phyloP scores from a whole-genome alignment of 805 yeast species.

The Ogataea siamensis region DNA sequence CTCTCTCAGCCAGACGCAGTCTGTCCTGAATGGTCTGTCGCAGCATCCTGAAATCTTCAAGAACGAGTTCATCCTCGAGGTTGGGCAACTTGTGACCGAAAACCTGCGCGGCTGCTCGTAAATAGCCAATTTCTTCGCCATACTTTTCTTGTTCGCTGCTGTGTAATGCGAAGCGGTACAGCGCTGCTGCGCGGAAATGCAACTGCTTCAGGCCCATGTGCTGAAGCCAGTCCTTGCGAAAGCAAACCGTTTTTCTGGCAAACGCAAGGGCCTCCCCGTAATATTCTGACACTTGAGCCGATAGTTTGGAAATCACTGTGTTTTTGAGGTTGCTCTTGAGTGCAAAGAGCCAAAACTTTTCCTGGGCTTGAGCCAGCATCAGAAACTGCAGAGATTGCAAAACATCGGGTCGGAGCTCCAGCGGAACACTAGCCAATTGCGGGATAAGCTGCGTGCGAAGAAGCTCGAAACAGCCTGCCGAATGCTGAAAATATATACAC shows the following conservation, averaged over 20 bases:
- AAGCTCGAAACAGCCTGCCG: conserved; percentile 64
- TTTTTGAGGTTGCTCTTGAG: conserved; percentile 49
- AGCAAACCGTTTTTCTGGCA: conserved; percentile 40
- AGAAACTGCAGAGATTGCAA: conserved; percentile 49
- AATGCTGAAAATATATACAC: conserved; percentile 61
- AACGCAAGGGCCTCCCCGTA: conserved; percentile 48
- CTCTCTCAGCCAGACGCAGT: conserved; percentile 60
- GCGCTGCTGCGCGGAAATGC: conserved; percentile 73
- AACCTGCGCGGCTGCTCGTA: conserved; percentile 42
- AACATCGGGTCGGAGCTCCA: conserved; percentile 52
- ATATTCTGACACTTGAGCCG: conserved; percentile 58
- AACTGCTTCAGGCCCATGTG: conserved; percentile 55
- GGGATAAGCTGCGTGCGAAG: conserved; percentile 28
- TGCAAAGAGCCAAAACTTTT: conserved; percentile 79
- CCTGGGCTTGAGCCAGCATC: conserved; percentile 85
- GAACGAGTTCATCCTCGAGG: conserved; percentile 42
- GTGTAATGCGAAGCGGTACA: conserved; percentile 56
- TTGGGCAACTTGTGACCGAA: conserved; percentile 42
- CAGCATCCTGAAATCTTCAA: conserved; percentile 55
- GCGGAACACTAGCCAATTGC: conserved; percentile 26
- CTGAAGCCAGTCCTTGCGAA: conserved; percentile 55
- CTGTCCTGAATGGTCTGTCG: conserved; percentile 41
- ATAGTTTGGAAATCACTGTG: conserved; percentile 58
- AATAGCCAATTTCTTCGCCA: conserved; percentile 69
- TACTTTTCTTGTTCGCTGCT: conserved; percentile 49